A percentile compares a stretch with the other conserved stretches of the same genome.
These are phyloP conservation scores for Trametes sanguinea DNA, from an alignment of 768 basidiomycete genomes.

Conservation along the genomic window DNA sequence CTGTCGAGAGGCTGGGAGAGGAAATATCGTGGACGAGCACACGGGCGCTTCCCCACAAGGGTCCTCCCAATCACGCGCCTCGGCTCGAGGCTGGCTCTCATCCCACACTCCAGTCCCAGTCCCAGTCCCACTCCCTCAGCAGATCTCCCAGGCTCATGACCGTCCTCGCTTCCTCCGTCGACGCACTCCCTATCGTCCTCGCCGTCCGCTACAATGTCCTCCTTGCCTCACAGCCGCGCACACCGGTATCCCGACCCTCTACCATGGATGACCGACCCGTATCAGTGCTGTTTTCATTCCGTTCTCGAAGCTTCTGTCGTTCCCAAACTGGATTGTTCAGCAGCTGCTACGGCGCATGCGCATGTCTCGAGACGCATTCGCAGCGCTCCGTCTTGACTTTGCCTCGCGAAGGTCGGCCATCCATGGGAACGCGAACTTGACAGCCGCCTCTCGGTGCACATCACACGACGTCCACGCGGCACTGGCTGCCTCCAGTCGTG, in stretches of 20 bases:
- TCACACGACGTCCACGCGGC: slow-evolving; percentile 24
- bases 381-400: slow-evolving; percentile 11
- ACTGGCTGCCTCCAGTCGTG: slow-evolving; percentile 9
- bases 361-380: not conserved
- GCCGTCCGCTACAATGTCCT: slow-evolving; percentile 1
- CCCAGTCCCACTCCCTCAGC: too few relatives aligned
- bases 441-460: slow-evolving; percentile 20
- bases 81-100: slow-evolving; percentile 13
- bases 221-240: not conserved
- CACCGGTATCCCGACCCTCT: not conserved
- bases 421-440: slow-evolving; percentile 19
- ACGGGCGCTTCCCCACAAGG: slow-evolving; percentile 2
- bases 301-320: not conserved
- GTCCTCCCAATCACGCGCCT: slow-evolving; percentile 18
- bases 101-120: not conserved
- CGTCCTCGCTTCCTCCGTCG: not conserved
- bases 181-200: not conserved
- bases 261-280: not conserved
- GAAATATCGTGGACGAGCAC: slow-evolving; percentile 6
- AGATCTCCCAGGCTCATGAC: not conserved
- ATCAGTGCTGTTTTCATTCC: not conserved
- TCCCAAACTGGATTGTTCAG: too few relatives aligned
- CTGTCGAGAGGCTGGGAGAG: not conserved
- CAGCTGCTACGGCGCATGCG: slow-evolving; percentile 1
- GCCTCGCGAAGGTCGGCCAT: slow-evolving; percentile 4